Conservation (phyloP, 2,329 filamentous ascomycete genomes). For the Neofusicoccum parvum region DNA sequence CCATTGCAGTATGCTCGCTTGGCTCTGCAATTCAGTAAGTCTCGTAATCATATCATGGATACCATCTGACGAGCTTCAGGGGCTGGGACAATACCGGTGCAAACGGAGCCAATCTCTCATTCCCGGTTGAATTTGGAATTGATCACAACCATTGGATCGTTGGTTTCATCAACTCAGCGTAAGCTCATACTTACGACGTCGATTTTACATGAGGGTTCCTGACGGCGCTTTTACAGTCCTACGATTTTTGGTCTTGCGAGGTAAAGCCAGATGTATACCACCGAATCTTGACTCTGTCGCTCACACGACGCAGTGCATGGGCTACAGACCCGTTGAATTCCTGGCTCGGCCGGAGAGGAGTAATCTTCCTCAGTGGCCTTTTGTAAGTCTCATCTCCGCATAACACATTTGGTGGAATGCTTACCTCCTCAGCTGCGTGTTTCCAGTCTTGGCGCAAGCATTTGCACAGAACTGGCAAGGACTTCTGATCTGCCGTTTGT, state of each 20-base stretch:
- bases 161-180: slow-evolving; percentile 28
- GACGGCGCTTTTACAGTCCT: neutral
- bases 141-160: slow-evolving; percentile 34
- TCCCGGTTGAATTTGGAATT: slow-evolving; percentile 59
- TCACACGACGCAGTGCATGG: slow-evolving; percentile 18
- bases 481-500: slow-evolving; percentile 40
- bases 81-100: slow-evolving; percentile 38
- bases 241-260: neutral
- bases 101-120: slow-evolving; percentile 60
- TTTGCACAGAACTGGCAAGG: slow-evolving; percentile 42
- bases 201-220: neutral
- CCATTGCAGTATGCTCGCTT: slow-evolving; percentile 68
- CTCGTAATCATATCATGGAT: neutral
- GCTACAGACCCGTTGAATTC: slow-evolving; percentile 27
- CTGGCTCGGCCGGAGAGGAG: slow-evolving; percentile 30
- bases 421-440: neutral
- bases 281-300: neutral
- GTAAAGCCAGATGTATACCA: neutral
- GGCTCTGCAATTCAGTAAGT: slow-evolving; percentile 64
- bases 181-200: neutral
- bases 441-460: slow-evolving; percentile 38
- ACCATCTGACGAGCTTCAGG: neutral
- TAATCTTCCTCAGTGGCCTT: slow-evolving; percentile 28
- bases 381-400: neutral
- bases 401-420: neutral